A percentile compares a stretch with the other conserved stretches of the same genome.
These are phyloP conservation scores for Fraxinus pennsylvanica DNA, from an alignment of 257 asterid species.

Conservation along the genomic window DNA sequence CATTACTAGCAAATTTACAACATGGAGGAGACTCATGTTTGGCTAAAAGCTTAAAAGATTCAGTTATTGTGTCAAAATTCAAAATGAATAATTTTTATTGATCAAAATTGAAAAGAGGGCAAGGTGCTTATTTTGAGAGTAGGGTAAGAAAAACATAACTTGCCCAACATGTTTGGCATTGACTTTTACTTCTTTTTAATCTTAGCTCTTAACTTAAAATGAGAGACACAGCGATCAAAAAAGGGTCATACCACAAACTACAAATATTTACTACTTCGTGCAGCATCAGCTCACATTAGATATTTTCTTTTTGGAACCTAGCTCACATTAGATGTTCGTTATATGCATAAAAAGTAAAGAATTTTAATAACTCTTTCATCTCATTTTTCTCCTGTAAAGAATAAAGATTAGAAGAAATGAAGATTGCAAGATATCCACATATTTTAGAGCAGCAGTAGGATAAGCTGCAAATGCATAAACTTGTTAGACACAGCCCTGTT, in stretches of 20 bases:
- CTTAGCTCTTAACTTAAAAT: not conserved
- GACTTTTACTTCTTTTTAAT: not conserved
- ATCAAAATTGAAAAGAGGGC: not conserved
- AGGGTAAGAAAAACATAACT: not conserved
- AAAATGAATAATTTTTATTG: not conserved
- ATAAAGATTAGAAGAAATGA: not conserved
- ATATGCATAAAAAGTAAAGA: not conserved
- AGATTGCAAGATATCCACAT: not conserved
- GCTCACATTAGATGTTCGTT: not conserved
- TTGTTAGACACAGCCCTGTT: conserved; percentile 3
- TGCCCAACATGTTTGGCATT: not conserved
- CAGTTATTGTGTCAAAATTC: not conserved
- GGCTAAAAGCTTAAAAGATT: not conserved
- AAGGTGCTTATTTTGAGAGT: not conserved
- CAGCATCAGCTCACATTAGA: not conserved
- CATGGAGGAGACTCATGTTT: not conserved
- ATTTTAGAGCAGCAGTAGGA: conserved; percentile 18
- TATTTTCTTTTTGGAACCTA: not conserved
- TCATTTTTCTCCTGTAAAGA: not conserved
- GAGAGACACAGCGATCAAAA: not conserved
- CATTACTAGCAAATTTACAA: not conserved
- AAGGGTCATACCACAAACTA: not conserved
- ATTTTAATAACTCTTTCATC: not conserved
- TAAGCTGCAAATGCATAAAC: not conserved
- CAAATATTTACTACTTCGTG: not conserved